Percentiles rank a stretch among this genome's conserved stretches.
These are phyloP conservation scores for Steccherinum ochraceum DNA, from an alignment of 768 basidiomycete genomes.

Conservation along the genomic window DNA sequence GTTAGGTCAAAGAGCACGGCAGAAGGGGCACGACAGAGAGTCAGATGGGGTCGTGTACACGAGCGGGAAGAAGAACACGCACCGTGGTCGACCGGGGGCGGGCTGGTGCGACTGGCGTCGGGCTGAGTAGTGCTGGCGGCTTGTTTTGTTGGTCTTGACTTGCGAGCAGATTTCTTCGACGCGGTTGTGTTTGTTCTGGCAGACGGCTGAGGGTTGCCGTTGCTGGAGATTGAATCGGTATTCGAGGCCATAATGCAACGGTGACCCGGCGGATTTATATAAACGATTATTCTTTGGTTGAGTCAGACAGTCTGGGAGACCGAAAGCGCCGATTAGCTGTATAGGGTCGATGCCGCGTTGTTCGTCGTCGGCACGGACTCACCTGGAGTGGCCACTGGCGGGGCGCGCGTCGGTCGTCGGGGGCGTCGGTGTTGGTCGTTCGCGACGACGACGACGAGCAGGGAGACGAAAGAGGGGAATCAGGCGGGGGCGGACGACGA, in stretches of 20 bases:
- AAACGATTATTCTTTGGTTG: slow-evolving; percentile 4
- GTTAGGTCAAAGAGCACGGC: not conserved
- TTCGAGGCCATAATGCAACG: slow-evolving; percentile 7
- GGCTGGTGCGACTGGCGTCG: slow-evolving; percentile 3
- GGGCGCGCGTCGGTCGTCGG: not conserved
- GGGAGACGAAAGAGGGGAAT: slow-evolving; percentile 10
- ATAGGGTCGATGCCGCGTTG: slow-evolving; percentile 2
- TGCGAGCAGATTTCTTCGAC: not conserved
- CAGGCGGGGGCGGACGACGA: slow-evolving; percentile 10
- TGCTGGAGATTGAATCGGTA: slow-evolving; percentile 10
- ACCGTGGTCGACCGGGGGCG: slow-evolving; percentile 11
- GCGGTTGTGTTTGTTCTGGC: not conserved
- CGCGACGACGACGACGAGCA: not conserved
- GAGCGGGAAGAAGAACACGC: slow-evolving; percentile 5
- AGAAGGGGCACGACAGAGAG: slow-evolving; percentile 3
- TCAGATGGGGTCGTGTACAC: not conserved
- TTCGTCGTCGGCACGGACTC: slow-evolving; percentile 9
- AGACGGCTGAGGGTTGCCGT: slow-evolving; percentile 9
- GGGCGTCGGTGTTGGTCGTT: not conserved
- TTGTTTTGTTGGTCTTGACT: slow-evolving; percentile 8
- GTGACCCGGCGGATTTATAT: slow-evolving; percentile 8
- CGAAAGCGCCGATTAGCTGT: not conserved
- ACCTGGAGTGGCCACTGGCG: not conserved
- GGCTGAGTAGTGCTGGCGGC: slow-evolving; percentile 5
- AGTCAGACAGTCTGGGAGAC: slow-evolving; percentile 7